phyloP scores from a whole-genome alignment of 495 filamentous ascomycete species.

The Tuber aestivum region DNA sequence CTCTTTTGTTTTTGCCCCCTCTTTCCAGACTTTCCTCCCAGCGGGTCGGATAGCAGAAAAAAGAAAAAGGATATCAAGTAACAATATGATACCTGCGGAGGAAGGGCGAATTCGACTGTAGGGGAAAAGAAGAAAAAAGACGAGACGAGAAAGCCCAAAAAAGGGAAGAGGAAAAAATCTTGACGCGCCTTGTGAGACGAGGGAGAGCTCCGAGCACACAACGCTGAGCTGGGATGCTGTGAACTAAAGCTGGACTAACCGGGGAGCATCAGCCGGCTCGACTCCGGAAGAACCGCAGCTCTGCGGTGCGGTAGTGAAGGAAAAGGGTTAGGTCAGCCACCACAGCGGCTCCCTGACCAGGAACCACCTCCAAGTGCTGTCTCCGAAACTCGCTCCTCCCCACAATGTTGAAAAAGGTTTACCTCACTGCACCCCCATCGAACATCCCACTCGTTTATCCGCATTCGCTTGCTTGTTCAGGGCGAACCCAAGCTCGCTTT shows the following conservation, averaged over 20 bases:
- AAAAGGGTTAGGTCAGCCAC: not conserved
- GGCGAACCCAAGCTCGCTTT: not conserved
- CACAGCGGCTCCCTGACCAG: not conserved
- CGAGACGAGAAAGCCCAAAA: not conserved
- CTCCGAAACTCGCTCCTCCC: not conserved
- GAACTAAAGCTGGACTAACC: not conserved
- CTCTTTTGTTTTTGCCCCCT: not conserved
- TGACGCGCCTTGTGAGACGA: conserved; percentile 1
- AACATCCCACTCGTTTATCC: not conserved
- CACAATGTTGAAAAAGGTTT: not conserved
- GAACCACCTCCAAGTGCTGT: not conserved
- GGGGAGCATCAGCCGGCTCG: not conserved
- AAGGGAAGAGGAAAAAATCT: not conserved
- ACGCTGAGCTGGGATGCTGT: not conserved
- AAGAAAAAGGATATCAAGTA: not conserved
- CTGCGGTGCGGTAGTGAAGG: not conserved
- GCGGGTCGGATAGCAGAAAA: not conserved
- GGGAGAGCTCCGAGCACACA: not conserved
- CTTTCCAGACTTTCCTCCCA: not conserved
- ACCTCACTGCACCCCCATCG: not conserved
- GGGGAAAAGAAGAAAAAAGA: not conserved
- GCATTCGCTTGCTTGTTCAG: not conserved
- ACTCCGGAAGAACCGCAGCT: not conserved
- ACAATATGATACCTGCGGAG: not conserved
- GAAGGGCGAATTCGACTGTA: not conserved